These are phyloP conservation scores for Sonneratia alba DNA, from an alignment of 345 rosid genomes.

Conservation along the genomic window DNA sequence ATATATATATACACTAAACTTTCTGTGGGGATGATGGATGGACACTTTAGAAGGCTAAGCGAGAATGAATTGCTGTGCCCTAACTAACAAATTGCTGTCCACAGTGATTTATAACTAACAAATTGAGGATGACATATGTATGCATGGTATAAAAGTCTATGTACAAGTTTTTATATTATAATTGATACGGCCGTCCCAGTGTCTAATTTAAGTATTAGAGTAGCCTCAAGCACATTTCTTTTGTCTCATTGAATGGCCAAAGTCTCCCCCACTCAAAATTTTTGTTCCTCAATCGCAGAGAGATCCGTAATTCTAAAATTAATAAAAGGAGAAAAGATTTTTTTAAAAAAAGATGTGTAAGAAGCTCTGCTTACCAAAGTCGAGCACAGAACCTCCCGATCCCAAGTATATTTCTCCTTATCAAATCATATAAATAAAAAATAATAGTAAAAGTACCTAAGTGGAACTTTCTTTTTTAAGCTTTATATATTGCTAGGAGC, in stretches of 20 bases:
- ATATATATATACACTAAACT: background rate
- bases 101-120: background rate
- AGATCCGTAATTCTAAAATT: conserved; percentile 1
- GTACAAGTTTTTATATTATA: background rate
- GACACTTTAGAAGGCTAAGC: background rate
- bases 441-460: background rate
- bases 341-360: too few species aligned
- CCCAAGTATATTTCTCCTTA: too few species aligned
- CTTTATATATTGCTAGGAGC: conserved; percentile 10
- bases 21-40: background rate
- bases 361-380: too few species aligned
- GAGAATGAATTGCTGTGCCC: background rate
- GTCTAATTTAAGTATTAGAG: conserved; percentile 19
- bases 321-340: too few species aligned
- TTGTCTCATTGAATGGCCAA: conserved; percentile 39
- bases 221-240: conserved; percentile 24
- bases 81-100: too few species aligned
- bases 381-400: too few species aligned
- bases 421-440: background rate
- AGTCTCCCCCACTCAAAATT: background rate
- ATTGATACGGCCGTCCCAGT: conserved; percentile 19
- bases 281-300: conserved; percentile 16
- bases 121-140: background rate
- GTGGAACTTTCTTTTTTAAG: background rate
- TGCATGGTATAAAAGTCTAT: background rate